Evolutionary conservation across 208 protist species (phyloP).

Genomic region (Acanthamoeba triangularis): DNA sequence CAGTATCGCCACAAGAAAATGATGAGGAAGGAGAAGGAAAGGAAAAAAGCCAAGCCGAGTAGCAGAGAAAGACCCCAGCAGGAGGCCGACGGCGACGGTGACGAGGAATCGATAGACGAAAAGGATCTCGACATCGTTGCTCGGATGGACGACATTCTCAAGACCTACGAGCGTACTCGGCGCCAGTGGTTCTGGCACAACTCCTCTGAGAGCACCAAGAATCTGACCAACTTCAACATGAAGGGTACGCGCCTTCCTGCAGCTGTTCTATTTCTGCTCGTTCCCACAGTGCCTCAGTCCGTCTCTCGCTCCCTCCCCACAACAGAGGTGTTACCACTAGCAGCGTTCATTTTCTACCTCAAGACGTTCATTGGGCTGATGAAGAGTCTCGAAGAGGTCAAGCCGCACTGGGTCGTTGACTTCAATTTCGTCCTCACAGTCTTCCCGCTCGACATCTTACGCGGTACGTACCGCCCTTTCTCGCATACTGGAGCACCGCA

Average conservation of each 20-base stretch:
- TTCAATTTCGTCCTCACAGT: background rate
- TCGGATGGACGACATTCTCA: conserved; percentile 1
- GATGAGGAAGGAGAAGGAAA: background rate
- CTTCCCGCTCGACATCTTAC: conserved; percentile 7
- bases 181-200: background rate
- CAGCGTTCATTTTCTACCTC: conserved; percentile 29
- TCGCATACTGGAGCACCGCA: background rate
- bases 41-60: background rate
- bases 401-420: background rate
- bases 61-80: background rate
- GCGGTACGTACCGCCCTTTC: background rate
- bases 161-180: background rate
- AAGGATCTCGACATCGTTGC: background rate
- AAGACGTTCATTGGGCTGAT: conserved; percentile 32
- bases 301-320: background rate
- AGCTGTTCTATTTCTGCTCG: background rate
- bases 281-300: background rate
- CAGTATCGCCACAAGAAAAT: conserved; percentile 14
- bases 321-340: conserved; percentile 22
- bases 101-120: background rate
- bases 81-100: background rate
- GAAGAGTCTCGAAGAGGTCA: background rate
- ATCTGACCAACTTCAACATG: conserved; percentile 8
- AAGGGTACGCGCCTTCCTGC: background rate
- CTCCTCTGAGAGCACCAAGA: background rate